Evolutionary conservation across 1,284 basidiomycete genomes (phyloP).

Genomic region (Mixia osmundae): DNA sequence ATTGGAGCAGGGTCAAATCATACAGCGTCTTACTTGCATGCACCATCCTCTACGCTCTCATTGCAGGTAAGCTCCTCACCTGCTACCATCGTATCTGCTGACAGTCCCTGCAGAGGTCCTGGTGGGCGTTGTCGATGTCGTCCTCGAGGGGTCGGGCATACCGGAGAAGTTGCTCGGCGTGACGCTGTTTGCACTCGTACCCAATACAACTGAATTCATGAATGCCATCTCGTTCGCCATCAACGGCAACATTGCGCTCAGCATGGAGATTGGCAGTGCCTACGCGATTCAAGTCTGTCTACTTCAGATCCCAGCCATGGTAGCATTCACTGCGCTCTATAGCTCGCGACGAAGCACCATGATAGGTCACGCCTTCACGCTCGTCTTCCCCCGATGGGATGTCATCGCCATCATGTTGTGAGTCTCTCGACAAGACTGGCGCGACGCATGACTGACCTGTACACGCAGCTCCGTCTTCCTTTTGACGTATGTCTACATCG

Average conservation of each 20-base stretch:
- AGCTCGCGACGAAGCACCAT: slow-evolving; percentile 41
- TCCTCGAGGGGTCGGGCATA: slow-evolving; percentile 75
- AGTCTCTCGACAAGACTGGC: too few species aligned
- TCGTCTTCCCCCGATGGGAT: slow-evolving; percentile 85
- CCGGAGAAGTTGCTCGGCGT: slow-evolving; percentile 96
- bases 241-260: slow-evolving; percentile 88
- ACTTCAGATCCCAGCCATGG: slow-evolving; percentile 95
- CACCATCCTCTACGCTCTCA: slow-evolving; percentile 80
- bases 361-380: slow-evolving; percentile 60
- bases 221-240: slow-evolving; percentile 98
- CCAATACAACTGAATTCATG: slow-evolving; percentile 99
- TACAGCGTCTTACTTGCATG: slow-evolving; percentile 68
- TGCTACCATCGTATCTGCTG: not conserved
- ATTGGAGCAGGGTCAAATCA: slow-evolving; percentile 69
- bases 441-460: too few species aligned
- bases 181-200: slow-evolving; percentile 88
- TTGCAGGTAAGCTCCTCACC: slow-evolving; percentile 46
- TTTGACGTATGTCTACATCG: slow-evolving; percentile 97
- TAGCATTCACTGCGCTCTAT: slow-evolving; percentile 90
- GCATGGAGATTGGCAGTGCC: slow-evolving; percentile 98
- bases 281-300: slow-evolving; percentile 96
- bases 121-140: slow-evolving; percentile 85
- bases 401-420: slow-evolving; percentile 72
- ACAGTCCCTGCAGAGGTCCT: slow-evolving; percentile 42
- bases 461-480: slow-evolving; percentile 57